Base-by-base conservation (phyloP, 139 green algal species). In the Dunaliella primolecta region DNA sequence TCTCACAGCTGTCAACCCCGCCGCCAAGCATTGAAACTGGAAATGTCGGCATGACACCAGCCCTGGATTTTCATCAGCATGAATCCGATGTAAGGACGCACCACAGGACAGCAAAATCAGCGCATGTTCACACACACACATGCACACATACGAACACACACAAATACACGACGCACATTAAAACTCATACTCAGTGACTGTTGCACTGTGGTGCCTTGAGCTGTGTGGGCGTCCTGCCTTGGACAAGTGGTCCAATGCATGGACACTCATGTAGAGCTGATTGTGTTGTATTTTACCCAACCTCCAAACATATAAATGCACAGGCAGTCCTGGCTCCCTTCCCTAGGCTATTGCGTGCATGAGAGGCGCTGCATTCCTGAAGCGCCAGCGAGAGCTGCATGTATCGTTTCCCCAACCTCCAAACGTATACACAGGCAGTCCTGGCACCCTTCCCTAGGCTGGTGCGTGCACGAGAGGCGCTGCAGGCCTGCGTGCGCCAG, bases 401-500 rank as follows among this genome's bases (percentile, higher is more conserved):
- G 15, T 64, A 64, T 7, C 46, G 15, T 64, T 64, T 15, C 15
- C 46, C 46, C 7, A 7, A 64, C 7, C 46, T 7, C 46, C 15
- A 64, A 15, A 7, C 46, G 46, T 64, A 25, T 64, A 64, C 15
- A 25, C 46, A 64, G 46, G 46, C 46, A 64, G 46, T 64, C 15
- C 15, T 15, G 7, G 46, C 46, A 64, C 7, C 46, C 46, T 64
- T 72, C 56, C 46, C 55, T 2, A 56, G 75, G 56, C 46, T 84
- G 2, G 30, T 21, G 29, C 79, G 37, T 11, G 79, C 79, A 1
- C 79, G 79, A 1, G 23, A 83, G 25, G 23, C 25, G 20, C 82
- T 89, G 31, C 34, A 79, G 75, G 75, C 37, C 1, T 21, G 30
- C 1, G 24, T 86, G 29, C 34, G 82, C 36, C 36, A 71, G 78